A percentile compares a stretch with the other conserved stretches of the same genome.
These are phyloP conservation scores for Aspergillus sp. DNA, from an alignment of 2,329 filamentous ascomycete species.

Conservation along the genomic window DNA sequence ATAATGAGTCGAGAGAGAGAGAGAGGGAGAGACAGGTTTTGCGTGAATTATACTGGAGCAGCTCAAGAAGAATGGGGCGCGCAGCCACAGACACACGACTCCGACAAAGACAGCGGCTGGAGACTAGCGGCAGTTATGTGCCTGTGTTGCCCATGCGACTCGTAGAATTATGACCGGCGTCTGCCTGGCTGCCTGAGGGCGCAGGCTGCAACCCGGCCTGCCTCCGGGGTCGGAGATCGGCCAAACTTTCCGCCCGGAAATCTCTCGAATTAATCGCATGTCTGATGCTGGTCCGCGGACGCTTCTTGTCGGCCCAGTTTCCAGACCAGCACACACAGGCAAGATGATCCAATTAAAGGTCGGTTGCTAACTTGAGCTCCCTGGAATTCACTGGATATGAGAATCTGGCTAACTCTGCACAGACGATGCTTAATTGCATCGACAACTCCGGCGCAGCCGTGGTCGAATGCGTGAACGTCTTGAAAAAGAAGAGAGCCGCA, in stretches of 20 bases:
- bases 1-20: constrained; percentile 6
- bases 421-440: constrained; percentile 99
- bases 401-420: constrained; percentile 13
- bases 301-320: background rate
- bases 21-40: background rate
- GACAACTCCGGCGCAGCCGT: constrained; percentile 98
- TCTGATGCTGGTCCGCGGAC: constrained; percentile 2
- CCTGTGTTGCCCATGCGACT: background rate
- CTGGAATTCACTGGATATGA: background rate
- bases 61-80: background rate
- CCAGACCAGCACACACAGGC: constrained; percentile 37
- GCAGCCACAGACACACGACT: constrained; percentile 6
- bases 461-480: constrained; percentile 91
- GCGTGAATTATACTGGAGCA: background rate
- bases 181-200: background rate
- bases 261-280: constrained; percentile 14
- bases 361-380: background rate
- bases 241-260: constrained; percentile 26
- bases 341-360: constrained; percentile 92
- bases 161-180: constrained; percentile 3
- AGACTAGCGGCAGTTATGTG: background rate
- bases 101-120: constrained; percentile 3
- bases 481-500: constrained; percentile 83
- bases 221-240: constrained; percentile 26
- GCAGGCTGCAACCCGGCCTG: background rate